Evolutionary conservation across 495 filamentous ascomycete genomes (phyloP), one percentile per base, ranked within the genome.

Genomic region (Ascobolus immersus): DNA sequence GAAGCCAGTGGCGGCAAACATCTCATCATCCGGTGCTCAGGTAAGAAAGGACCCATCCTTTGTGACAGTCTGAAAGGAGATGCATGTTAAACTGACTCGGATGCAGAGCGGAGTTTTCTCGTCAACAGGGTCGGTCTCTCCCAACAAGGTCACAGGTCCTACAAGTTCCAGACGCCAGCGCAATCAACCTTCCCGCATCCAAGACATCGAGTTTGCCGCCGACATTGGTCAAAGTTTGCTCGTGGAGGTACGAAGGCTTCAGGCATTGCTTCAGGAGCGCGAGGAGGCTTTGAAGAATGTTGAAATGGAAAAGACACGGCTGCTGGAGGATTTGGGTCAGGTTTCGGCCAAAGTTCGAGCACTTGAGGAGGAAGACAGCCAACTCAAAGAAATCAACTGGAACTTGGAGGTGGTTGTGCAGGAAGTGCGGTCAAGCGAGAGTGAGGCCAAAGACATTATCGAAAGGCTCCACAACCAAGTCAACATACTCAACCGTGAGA

Each of bases 381-480:
- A 77, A 12, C 90, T 82, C 52, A 94, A 92, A 51, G 86, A 96
- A 47, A 84, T 91, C 49, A 96, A 94, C 47, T 96, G 86, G 86
- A 77, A 73, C 39, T 61, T 96, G 27, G 86, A 93, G 53, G 80
- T 80, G 1, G 71, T 75, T 42, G 65, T 78, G 17, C 86, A 89
- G 36, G 81, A 93, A 34, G 57, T 81, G 17, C 60, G 73, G 39
- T 64, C 74, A 5, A 52, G 62, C 11, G 58, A 65, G 28, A 71
- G 66, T 45, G 80, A 86, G 7, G 62, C 73, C 0, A 60, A 69
- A 5, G 77, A 79, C 43, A 70, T 71, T 33, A 80, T 91, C 52
- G 70, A 73, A 42, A 73, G 71, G 51, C 60, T 92, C n/a, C 65
- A 59, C 32, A 73, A 76, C 42, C 59, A 56, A 17, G 55, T 94